These are phyloP conservation scores for Rhytidhysteron rufulum DNA, from an alignment of 2,329 filamentous ascomycete species.

Conservation along the genomic window DNA sequence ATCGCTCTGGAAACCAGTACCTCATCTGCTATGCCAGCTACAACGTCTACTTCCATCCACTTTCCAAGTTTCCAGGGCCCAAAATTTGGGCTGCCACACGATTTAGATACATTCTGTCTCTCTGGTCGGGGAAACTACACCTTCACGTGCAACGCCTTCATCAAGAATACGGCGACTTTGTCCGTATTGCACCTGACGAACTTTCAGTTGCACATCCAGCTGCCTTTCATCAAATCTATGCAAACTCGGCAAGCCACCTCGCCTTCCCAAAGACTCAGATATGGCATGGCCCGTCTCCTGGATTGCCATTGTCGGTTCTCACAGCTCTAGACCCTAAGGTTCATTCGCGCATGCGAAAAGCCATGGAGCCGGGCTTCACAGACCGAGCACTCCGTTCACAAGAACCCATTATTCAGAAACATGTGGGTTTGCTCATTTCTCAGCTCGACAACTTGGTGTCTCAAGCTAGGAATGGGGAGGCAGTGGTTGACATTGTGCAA, in stretches of 20 bases:
- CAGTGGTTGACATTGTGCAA: not conserved
- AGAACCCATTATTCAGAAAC: constrained; percentile 25
- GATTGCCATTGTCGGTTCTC: not conserved
- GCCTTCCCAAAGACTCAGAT: not conserved
- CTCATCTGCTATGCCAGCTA: no score
- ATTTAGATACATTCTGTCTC: constrained; percentile 4
- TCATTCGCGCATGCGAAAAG: not conserved
- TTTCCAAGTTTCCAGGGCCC: constrained; percentile 6
- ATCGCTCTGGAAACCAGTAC: no score
- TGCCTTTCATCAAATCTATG: not conserved
- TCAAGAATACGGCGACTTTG: not conserved
- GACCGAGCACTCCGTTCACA: constrained; percentile 20
- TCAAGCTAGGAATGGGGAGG: constrained; percentile 13
- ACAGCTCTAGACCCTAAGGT: not conserved
- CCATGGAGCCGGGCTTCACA: not conserved
- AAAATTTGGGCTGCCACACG: constrained; percentile 7
- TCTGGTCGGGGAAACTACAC: constrained; percentile 3
- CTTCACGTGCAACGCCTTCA: constrained; percentile 2
- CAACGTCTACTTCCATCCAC: no score
- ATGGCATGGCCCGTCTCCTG: not conserved
- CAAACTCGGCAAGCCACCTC: not conserved
- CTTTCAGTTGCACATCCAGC: not conserved
- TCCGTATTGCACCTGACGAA: not conserved
- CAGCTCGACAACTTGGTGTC: constrained; percentile 9
- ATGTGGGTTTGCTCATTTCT: constrained; percentile 28